phyloP scores from a whole-genome alignment of 345 rosid species.

The Eucalyptus grandis region DNA sequence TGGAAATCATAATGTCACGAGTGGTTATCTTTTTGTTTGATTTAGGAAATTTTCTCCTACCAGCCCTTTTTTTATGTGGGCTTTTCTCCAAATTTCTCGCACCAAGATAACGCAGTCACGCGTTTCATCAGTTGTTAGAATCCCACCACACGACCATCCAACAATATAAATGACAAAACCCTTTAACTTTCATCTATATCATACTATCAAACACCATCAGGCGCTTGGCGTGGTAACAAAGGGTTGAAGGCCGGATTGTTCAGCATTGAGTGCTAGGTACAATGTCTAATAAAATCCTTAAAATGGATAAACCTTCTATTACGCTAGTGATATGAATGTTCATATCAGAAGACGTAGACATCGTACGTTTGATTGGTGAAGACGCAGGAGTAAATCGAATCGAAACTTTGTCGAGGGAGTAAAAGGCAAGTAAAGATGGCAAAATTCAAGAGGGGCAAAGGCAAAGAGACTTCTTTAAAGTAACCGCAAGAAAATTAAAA shows the following conservation, averaged over 20 bases:
- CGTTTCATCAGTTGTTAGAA: accelerated
- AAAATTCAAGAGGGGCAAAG: neutral
- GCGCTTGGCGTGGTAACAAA: accelerated
- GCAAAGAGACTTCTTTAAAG: neutral
- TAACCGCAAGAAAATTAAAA: neutral
- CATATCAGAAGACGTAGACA: neutral
- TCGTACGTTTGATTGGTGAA: neutral
- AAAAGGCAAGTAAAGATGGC: neutral
- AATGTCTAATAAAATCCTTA: neutral
- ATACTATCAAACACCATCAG: neutral
- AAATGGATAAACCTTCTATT: neutral
- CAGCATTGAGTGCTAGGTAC: neutral
- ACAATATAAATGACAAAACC: neutral
- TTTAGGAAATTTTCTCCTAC: neutral
- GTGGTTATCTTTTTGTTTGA: neutral
- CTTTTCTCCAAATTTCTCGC: neutral
- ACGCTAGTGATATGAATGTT: neutral
- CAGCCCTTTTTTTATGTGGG: neutral
- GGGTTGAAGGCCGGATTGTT: too few relatives aligned
- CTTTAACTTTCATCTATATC: neutral
- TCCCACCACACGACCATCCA: neutral
- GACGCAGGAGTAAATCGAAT: neutral
- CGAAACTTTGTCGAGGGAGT: neutral
- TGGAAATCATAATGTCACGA: neutral
- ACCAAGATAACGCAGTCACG: accelerated